phyloP scores from a whole-genome alignment of 2,329 filamentous ascomycete genomes.

The Colletotrichum sp. region DNA sequence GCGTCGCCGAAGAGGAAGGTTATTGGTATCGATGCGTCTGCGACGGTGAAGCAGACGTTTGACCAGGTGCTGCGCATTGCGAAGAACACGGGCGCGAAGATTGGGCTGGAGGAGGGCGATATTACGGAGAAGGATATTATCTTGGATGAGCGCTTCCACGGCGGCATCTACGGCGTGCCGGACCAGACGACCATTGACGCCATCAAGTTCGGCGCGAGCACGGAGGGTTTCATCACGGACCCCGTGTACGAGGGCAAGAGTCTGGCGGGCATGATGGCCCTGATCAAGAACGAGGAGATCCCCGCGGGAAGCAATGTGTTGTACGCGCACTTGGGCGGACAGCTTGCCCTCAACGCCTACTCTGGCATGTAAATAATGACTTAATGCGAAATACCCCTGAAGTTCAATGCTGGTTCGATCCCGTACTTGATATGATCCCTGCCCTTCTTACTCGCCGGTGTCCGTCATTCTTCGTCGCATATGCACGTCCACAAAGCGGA shows the following conservation, averaged over 20 bases:
- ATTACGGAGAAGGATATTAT: conserved; percentile 68
- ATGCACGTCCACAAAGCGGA: no score
- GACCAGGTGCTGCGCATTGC: conserved; percentile 73
- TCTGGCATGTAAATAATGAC: conserved; percentile 31
- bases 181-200: conserved; percentile 70
- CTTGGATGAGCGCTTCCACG: conserved; percentile 70
- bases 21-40: conserved; percentile 43
- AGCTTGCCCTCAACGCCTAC: conserved; percentile 74
- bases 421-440: no score
- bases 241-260: conserved; percentile 81
- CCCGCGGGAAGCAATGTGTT: conserved; percentile 65
- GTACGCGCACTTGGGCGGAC: conserved; percentile 75
- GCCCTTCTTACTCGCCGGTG: not conserved
- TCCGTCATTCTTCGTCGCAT: no score
- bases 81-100: conserved; percentile 64
- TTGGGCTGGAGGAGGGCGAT: conserved; percentile 64
- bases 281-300: conserved; percentile 69
- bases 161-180: conserved; percentile 70
- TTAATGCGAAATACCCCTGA: conserved; percentile 4
- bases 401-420: not conserved
- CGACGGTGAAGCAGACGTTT: conserved; percentile 63
- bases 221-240: conserved; percentile 76
- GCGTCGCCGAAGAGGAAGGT: conserved; percentile 37
- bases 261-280: conserved; percentile 72
- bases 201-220: conserved; percentile 70